Evolutionary conservation across 257 asterid genomes (phyloP), one percentile per base, ranked within the genome.

Genomic region (Jacaranda mimosifolia): DNA sequence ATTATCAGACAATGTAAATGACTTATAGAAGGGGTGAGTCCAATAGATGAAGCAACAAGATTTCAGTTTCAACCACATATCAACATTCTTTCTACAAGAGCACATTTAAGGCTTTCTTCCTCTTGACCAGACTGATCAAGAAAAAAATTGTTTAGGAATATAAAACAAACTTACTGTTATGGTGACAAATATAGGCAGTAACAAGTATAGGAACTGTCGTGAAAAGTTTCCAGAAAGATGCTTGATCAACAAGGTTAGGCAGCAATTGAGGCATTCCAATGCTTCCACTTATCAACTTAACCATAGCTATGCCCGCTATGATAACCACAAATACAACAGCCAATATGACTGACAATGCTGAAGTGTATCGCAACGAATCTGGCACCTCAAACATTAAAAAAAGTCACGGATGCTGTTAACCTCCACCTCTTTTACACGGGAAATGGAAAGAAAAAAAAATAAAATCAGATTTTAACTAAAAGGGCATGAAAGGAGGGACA

Each of bases 181-280:
- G 98, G 79, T 93, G 98, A 81, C 98, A 93, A 59, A 93, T 93
- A 78, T 87, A 93, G 79, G 98, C 97, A 73, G 97, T 91, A 86
- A 91, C 97, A 13, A 93, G 89, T 74, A 93, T 86, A 49, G 98
- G 97, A 72, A 89, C 92, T 59, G 91, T 82, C 15, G 98, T 93
- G 82, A 88, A 93, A 57, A 91, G 97, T 75, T 90, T 91, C 98
- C 97, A 93, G 87, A 93, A 93, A 66, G 98, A 91, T 67, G 92
- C 97, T 79, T 91, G 98, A 80, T 90, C 90, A 73, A 74, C 87
- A 75, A 93, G 66, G 21, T 85, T 46, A 46, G 97, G 98, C 77
- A 93, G 78, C 84, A 93, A 68, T 62, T 83, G 93, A 72, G 98
- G 98, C 87, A 80, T 87, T 76, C 86, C 88, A 39, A 93, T 91